Evolutionary conservation across 208 protist species (phyloP).

Genomic region (Acanthamoeba triangularis): DNA sequence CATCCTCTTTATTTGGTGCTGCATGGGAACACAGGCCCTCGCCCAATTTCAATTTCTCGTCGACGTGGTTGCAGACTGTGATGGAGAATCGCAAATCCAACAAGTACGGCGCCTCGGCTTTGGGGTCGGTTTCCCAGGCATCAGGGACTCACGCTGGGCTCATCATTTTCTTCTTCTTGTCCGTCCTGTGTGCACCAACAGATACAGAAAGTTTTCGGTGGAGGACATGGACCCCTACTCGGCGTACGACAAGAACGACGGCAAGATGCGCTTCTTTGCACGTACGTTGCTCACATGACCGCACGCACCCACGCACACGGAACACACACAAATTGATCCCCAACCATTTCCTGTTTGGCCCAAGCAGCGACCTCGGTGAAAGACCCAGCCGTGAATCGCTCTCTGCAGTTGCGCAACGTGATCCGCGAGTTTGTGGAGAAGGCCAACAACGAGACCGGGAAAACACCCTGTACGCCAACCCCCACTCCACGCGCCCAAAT

Average conservation of each 20-base stretch:
- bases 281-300: background rate
- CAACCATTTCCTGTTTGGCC: background rate
- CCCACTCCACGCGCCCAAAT: too few species aligned
- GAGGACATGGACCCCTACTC: constrained; percentile 33
- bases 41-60: background rate
- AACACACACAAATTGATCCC: too few species aligned
- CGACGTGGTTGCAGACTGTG: constrained; percentile 17
- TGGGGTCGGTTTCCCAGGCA: too few species aligned
- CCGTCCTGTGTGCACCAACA: background rate
- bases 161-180: too few species aligned
- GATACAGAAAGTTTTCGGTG: constrained; percentile 13
- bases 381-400: constrained; percentile 13
- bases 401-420: constrained; percentile 50
- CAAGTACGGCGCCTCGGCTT: background rate
- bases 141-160: too few species aligned
- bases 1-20: background rate
- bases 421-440: constrained; percentile 56
- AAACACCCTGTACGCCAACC: constrained; percentile 22
- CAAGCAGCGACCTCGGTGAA: background rate
- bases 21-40: background rate
- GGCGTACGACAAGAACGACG: background rate
- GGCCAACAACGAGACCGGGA: constrained; percentile 61
- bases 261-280: constrained; percentile 55
- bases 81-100: constrained; percentile 59
- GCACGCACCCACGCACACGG: too few species aligned